Evolutionary conservation across 805 yeast genomes (phyloP).

Genomic region (Candida namnaoensis): DNA sequence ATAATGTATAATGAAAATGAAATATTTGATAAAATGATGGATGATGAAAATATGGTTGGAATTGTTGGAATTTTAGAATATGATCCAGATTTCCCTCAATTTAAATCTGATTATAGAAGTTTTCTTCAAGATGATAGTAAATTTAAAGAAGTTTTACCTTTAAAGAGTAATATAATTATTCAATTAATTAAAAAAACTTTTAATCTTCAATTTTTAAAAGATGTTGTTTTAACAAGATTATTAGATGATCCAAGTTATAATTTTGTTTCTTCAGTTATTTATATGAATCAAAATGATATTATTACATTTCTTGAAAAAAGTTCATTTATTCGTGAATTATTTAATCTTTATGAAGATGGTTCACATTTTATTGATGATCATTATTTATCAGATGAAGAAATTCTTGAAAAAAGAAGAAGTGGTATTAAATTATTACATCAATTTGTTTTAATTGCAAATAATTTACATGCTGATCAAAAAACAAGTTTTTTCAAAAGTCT

Average conservation of each 20-base stretch:
- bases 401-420: conserved; percentile 37
- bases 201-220: conserved; percentile 72
- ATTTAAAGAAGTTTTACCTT: conserved; percentile 67
- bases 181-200: conserved; percentile 65
- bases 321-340: conserved; percentile 47
- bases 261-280: conserved; percentile 58
- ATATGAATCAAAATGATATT: conserved; percentile 59
- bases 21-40: conserved; percentile 48
- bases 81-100: conserved; percentile 78
- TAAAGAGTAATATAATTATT: conserved; percentile 39
- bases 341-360: conserved; percentile 37
- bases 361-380: conserved; percentile 1
- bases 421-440: conserved; percentile 79
- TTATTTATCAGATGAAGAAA: conserved; percentile 5
- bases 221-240: conserved; percentile 74
- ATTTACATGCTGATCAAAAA: conserved; percentile 49
- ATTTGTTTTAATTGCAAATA: conserved; percentile 66
- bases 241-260: conserved; percentile 75
- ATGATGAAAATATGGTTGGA: conserved; percentile 44
- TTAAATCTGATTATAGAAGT: conserved; percentile 73
- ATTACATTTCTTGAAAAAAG: conserved; percentile 46
- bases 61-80: conserved; percentile 79
- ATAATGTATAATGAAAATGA: conserved; percentile 64
- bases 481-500: conserved; percentile 56
- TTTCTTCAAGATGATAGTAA: conserved; percentile 47